Evolutionary conservation across 2,329 filamentous ascomycete species (phyloP).

Genomic region (Penicillium sp.): DNA sequence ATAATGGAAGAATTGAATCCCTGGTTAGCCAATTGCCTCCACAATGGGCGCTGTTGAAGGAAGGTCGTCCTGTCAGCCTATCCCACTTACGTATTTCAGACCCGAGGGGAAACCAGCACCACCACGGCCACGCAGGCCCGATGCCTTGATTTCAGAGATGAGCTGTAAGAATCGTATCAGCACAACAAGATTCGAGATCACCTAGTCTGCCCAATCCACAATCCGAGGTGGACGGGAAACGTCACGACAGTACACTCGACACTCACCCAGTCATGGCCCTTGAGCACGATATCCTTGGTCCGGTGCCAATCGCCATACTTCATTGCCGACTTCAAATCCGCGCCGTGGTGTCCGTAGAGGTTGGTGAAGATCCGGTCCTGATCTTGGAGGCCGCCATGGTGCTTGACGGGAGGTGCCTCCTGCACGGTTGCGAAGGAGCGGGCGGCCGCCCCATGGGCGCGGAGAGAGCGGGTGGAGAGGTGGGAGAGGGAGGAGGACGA

Average conservation of each 20-base stretch:
- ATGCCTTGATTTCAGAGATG: slow-evolving; percentile 96
- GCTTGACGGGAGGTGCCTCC: slow-evolving; percentile 64
- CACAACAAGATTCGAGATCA: slow-evolving; percentile 12
- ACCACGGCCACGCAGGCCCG: slow-evolving; percentile 90
- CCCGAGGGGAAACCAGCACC: slow-evolving; percentile 98
- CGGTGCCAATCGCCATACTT: slow-evolving; percentile 99
- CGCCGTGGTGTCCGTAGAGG: slow-evolving; percentile 88
- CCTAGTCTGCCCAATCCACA: slow-evolving; percentile 5
- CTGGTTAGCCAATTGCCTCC: slow-evolving; percentile 13
- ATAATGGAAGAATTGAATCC: slow-evolving; percentile 21
- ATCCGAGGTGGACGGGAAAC: slow-evolving; percentile 8
- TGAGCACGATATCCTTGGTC: slow-evolving; percentile 96
- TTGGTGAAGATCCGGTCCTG: slow-evolving; percentile 99
- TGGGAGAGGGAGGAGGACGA: slow-evolving; percentile 45
- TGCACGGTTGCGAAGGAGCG: slow-evolving; percentile 82
- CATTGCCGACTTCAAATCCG: slow-evolving; percentile 90
- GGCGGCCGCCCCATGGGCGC: slow-evolving; percentile 43
- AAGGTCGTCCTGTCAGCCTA: slow-evolving; percentile 3
- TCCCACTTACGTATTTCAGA: slow-evolving; percentile 87
- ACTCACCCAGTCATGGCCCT: slow-evolving; percentile 89
- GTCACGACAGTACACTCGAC: too few relatives aligned
- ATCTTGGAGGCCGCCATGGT: slow-evolving; percentile 86
- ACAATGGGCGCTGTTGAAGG: slow-evolving; percentile 3
- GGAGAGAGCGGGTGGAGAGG: slow-evolving; percentile 46
- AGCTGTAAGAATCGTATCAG: slow-evolving; percentile 61